Percentiles rank a stretch among this genome's conserved stretches.
phyloP scores from a whole-genome alignment of 202 grass and related monocot genomes.

The Carex arenaria region DNA sequence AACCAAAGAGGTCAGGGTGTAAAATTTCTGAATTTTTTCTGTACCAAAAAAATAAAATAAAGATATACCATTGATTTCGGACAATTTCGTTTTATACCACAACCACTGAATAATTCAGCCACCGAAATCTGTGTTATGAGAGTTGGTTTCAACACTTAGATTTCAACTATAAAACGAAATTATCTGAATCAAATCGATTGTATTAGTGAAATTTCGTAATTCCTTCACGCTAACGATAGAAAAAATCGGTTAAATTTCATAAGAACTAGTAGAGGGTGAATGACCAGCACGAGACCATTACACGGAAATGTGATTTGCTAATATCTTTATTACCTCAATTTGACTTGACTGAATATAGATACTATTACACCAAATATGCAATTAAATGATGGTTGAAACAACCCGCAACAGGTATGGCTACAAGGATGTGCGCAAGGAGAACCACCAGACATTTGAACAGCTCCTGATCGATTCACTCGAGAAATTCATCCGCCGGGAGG shows the following conservation, averaged over 20 bases:
- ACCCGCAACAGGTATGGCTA: constrained; percentile 65
- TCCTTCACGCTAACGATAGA: too few relatives aligned
- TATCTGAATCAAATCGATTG: too few relatives aligned
- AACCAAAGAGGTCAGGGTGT: neutral
- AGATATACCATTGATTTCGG: too few relatives aligned
- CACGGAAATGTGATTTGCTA: neutral
- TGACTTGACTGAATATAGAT: neutral
- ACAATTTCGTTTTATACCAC: too few relatives aligned
- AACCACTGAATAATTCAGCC: too few relatives aligned
- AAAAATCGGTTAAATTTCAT: neutral
- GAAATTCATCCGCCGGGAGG: constrained; percentile 87
- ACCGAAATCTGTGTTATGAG: too few relatives aligned
- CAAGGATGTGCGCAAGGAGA: constrained; percentile 94
- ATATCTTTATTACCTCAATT: neutral
- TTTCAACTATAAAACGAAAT: too few relatives aligned
- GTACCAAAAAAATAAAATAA: too few relatives aligned
- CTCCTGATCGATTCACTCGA: constrained; percentile 86
- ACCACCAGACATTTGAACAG: constrained; percentile 70
- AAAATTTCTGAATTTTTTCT: too few relatives aligned
- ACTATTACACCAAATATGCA: neutral
- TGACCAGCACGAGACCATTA: neutral
- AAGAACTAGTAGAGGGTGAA: neutral
- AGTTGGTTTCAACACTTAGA: too few relatives aligned
- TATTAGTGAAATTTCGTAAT: too few relatives aligned
- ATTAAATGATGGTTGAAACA: constrained; percentile 5